These are phyloP conservation scores for Lyophyllum semitale DNA, from an alignment of 768 basidiomycete species.

Conservation along the genomic window DNA sequence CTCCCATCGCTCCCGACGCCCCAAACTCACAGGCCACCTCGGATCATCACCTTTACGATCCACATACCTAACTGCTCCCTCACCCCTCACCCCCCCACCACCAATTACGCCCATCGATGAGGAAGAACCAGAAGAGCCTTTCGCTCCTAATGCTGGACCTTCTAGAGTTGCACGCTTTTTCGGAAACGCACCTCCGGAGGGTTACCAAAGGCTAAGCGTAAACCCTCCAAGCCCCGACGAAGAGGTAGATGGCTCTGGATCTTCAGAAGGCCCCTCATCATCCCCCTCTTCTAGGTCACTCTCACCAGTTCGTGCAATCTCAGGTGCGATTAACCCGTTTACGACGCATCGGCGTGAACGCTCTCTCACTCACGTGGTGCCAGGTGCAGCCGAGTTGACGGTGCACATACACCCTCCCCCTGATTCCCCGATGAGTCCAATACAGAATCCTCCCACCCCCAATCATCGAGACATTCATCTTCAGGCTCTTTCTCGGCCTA, in stretches of 20 bases:
- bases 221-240: slow-evolving; percentile 17
- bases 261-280: slow-evolving; percentile 34
- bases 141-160: slow-evolving; percentile 40
- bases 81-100: slow-evolving; percentile 53
- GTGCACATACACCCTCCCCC: slow-evolving; percentile 77
- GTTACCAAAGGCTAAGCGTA: slow-evolving; percentile 34
- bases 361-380: slow-evolving; percentile 70
- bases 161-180: slow-evolving; percentile 38
- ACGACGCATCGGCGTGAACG: slow-evolving; percentile 68
- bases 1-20: slow-evolving; percentile 62
- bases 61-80: slow-evolving; percentile 42
- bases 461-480: slow-evolving; percentile 81
- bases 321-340: slow-evolving; percentile 87
- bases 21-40: slow-evolving; percentile 40
- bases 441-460: slow-evolving; percentile 82
- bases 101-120: slow-evolving; percentile 84
- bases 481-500: slow-evolving; percentile 54
- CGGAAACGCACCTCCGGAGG: slow-evolving; percentile 13
- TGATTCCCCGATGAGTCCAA: slow-evolving; percentile 76
- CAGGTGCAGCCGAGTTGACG: slow-evolving; percentile 62
- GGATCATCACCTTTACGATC: slow-evolving; percentile 61
- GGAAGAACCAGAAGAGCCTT: slow-evolving; percentile 44
- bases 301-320: slow-evolving; percentile 53
- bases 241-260: slow-evolving; percentile 26
- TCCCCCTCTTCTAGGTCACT: slow-evolving; percentile 56